phyloP scores from a whole-genome alignment of 176 grass and related monocot genomes.

The Poa annua region DNA sequence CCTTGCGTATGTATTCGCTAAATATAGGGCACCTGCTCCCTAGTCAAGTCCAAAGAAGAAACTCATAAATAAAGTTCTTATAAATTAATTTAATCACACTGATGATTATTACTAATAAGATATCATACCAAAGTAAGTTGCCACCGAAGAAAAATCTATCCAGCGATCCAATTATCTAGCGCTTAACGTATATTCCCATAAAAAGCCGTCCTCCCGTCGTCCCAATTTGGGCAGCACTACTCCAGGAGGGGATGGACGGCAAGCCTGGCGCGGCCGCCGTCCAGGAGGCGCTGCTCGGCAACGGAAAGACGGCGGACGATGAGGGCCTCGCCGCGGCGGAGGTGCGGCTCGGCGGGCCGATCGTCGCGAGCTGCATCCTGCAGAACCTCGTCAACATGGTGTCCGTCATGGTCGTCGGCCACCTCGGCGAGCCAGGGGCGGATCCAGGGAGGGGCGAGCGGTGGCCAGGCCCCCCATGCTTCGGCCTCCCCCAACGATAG shows the following conservation, averaged over 20 bases:
- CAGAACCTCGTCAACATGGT: slow-evolving; percentile 52
- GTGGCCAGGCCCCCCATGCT: too few species aligned
- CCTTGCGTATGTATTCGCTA: too few species aligned
- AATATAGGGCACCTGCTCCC: too few species aligned
- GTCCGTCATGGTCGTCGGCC: slow-evolving; percentile 66
- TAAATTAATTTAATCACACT: too few species aligned
- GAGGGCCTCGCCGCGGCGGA: slow-evolving; percentile 32
- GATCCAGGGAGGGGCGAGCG: too few species aligned
- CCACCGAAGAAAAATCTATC: too few species aligned
- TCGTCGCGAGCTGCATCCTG: slow-evolving; percentile 53
- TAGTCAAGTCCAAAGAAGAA: too few species aligned
- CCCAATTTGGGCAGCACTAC: slow-evolving; percentile 4
- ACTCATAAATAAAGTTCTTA: too few species aligned
- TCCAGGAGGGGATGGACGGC: neutral
- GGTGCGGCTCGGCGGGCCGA: slow-evolving; percentile 48
- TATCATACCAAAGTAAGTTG: too few species aligned
- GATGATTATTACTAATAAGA: too few species aligned
- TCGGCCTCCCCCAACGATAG: too few species aligned
- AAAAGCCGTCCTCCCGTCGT: neutral
- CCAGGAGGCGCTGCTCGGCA: slow-evolving; percentile 25
- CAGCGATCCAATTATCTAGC: neutral
- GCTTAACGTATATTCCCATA: neutral
- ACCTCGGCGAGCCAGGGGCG: slow-evolving; percentile 64
- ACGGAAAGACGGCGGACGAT: neutral
- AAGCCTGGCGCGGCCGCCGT: slow-evolving; percentile 22